These are phyloP conservation scores for Entomortierella beljakovae DNA, from an alignment of 192 early-diverging fungal genomes.

Conservation along the genomic window DNA sequence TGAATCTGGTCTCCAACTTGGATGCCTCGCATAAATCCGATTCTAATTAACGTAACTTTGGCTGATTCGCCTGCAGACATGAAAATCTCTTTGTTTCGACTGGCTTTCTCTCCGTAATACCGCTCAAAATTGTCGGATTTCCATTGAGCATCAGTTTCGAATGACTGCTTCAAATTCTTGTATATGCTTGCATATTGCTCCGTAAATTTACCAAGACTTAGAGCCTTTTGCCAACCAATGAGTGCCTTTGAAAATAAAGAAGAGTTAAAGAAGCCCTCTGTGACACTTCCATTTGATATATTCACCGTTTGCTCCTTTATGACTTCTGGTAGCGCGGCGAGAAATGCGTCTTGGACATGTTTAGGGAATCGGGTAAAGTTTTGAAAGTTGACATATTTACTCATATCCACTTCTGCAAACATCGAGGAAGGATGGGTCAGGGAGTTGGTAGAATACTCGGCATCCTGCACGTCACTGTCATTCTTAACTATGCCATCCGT, in stretches of 20 bases:
- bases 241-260: not conserved
- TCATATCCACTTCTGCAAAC: not conserved
- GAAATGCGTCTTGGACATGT: not conserved
- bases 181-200: not conserved
- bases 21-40: constrained; percentile 1
- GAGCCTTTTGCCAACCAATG: constrained; percentile 9
- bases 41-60: constrained; percentile 3
- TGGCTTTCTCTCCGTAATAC: constrained; percentile 15
- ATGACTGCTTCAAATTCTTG: not conserved
- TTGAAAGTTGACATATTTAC: not conserved
- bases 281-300: not conserved
- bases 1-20: constrained; percentile 5
- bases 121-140: constrained; percentile 4
- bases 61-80: not conserved
- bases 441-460: not conserved
- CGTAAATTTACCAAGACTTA: constrained; percentile 2
- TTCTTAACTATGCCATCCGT: not conserved
- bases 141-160: not conserved
- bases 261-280: not conserved
- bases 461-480: not conserved
- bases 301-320: not conserved
- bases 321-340: not conserved
- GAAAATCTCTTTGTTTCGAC: not conserved
- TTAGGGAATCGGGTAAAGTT: not conserved
- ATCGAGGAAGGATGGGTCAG: constrained; percentile 6